These are phyloP conservation scores for Dinochytrium kinnereticum DNA, from an alignment of 371 early-diverging fungal species.

Conservation along the genomic window DNA sequence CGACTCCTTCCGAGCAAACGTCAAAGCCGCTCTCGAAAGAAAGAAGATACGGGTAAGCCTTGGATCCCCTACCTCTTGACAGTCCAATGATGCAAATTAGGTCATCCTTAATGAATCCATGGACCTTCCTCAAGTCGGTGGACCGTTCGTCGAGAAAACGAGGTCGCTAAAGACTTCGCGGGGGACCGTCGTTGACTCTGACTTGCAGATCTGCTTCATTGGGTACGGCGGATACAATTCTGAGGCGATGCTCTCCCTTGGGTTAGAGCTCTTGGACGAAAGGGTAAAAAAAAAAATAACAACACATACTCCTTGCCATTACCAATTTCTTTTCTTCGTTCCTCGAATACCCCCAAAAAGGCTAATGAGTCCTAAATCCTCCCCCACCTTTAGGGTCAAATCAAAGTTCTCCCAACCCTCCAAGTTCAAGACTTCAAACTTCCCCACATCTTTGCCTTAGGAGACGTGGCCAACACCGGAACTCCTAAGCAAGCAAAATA, in stretches of 20 bases:
- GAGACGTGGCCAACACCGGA: constrained; percentile 61
- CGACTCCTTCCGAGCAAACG: constrained; percentile 63
- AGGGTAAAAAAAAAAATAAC: background rate
- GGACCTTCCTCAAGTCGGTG: constrained; percentile 12
- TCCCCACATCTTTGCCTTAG: constrained; percentile 61
- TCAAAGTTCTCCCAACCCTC: constrained; percentile 60
- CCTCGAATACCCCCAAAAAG: too few relatives aligned
- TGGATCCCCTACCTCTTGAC: constrained; percentile 26
- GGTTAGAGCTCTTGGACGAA: constrained; percentile 21
- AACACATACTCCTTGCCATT: too few relatives aligned
- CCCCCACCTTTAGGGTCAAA: constrained; percentile 18
- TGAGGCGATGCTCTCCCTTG: constrained; percentile 39
- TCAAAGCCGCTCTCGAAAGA: constrained; percentile 45
- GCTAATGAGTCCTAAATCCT: background rate
- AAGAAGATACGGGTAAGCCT: constrained; percentile 28
- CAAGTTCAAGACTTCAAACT: constrained; percentile 55
- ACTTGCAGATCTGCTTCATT: constrained; percentile 59
- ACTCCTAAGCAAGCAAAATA: constrained; percentile 60
- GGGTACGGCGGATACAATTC: constrained; percentile 46
- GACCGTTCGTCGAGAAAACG: constrained; percentile 33
- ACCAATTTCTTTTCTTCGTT: too few relatives aligned
- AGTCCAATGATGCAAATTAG: constrained; percentile 35
- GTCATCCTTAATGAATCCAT: constrained; percentile 55
- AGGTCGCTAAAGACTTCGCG: constrained; percentile 40
- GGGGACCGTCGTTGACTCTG: constrained; percentile 46